Percentiles rank a stretch among this genome's conserved stretches.
These are phyloP conservation scores for Zizania latifolia DNA, from an alignment of 176 grass and related monocot genomes.

Conservation along the genomic window DNA sequence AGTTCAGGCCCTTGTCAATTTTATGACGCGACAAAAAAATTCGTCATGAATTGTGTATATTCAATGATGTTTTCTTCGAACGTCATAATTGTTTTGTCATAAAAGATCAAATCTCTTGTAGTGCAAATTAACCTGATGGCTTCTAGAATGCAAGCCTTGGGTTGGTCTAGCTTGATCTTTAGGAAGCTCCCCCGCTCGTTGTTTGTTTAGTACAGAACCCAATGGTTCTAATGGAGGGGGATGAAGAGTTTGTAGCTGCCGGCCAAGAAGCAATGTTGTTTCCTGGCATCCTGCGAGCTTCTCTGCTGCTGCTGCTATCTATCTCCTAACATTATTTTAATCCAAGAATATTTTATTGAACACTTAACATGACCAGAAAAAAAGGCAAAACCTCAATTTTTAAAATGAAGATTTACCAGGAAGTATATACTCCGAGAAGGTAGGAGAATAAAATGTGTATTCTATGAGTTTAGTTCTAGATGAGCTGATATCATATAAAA, in stretches of 20 bases:
- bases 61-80: no score
- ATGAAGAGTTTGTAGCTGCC: slow-evolving; percentile 47
- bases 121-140: slow-evolving; percentile 17
- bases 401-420: not conserved
- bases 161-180: slow-evolving; percentile 25
- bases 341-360: not conserved
- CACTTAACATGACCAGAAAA: not conserved
- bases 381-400: not conserved
- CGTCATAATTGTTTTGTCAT: no score
- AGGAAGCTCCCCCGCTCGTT: slow-evolving; percentile 5
- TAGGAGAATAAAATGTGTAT: not conserved
- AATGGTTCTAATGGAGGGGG: slow-evolving; percentile 35
- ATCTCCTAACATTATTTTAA: slow-evolving; percentile 34
- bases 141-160: slow-evolving; percentile 20
- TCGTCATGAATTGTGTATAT: no score
- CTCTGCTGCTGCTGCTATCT: slow-evolving; percentile 52
- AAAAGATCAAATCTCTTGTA: no score
- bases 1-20: no score
- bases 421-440: not conserved
- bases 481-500: not conserved
- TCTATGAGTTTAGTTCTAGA: not conserved
- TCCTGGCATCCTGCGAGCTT: slow-evolving; percentile 66
- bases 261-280: slow-evolving; percentile 53
- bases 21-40: no score
- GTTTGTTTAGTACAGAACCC: slow-evolving; percentile 20